Conservation (phyloP, 768 basidiomycete species). For the Russula earlei region DNA sequence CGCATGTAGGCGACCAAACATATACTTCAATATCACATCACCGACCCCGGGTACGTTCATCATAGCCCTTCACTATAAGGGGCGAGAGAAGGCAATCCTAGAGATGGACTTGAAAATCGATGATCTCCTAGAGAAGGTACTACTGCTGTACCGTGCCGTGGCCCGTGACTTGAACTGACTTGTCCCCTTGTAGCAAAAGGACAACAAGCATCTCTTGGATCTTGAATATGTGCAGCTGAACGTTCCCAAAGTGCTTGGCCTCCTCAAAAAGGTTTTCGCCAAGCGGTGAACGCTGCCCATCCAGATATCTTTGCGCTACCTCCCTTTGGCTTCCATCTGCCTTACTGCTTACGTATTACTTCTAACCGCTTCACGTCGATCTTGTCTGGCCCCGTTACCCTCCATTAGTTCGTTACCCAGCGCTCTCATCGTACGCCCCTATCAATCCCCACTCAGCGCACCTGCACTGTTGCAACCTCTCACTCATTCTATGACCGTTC, state of each 20-base stretch:
- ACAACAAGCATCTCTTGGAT: constrained; percentile 93
- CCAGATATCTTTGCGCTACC: constrained; percentile 2
- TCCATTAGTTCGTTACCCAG: constrained; percentile 16
- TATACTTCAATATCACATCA: constrained; percentile 98
- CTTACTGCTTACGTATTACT: constrained; percentile 7
- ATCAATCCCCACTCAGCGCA: background rate
- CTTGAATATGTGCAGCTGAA: constrained; percentile 97
- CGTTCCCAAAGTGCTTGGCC: constrained; percentile 86
- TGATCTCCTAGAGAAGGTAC: constrained; percentile 92
- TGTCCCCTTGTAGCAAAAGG: constrained; percentile 72
- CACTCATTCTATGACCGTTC: constrained; percentile 6
- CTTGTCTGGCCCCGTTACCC: constrained; percentile 13
- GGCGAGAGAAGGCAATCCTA: constrained; percentile 95
- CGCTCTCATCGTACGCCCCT: constrained; percentile 14
- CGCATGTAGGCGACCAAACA: constrained; percentile 83
- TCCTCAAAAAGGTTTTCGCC: constrained; percentile 90
- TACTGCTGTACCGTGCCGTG: background rate
- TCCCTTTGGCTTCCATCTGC: background rate
- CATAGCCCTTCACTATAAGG: constrained; percentile 97
- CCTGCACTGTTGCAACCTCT: background rate
- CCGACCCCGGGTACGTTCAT: constrained; percentile 98
- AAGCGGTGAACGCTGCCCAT: constrained; percentile 49
- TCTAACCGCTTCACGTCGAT: constrained; percentile 7
- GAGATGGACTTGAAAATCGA: constrained; percentile 99
- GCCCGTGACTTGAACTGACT: background rate